A percentile compares a stretch with the other conserved stretches of the same genome.
Evolutionary conservation across 2,329 filamentous ascomycete species (phyloP).

Genomic region (Coniochaeta prunicola): DNA sequence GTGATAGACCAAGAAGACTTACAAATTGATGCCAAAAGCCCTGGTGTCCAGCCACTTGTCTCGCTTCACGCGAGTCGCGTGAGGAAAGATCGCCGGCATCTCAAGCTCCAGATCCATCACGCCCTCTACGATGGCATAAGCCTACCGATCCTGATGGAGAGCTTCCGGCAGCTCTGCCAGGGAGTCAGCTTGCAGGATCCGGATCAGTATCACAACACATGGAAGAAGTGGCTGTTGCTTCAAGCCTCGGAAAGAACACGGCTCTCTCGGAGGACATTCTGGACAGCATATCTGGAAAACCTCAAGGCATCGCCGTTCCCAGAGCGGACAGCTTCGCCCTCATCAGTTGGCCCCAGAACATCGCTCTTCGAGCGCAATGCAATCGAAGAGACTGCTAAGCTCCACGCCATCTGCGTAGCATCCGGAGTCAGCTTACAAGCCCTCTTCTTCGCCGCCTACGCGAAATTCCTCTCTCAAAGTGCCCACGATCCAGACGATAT

Average conservation of each 20-base stretch:
- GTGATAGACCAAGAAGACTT: background rate
- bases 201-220: slow-evolving; percentile 7
- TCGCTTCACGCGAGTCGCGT: slow-evolving; percentile 13
- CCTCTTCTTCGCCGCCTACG: slow-evolving; percentile 66
- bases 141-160: slow-evolving; percentile 53
- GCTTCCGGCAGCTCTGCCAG: slow-evolving; percentile 18
- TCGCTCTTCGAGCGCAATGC: slow-evolving; percentile 39
- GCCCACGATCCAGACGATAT: slow-evolving; percentile 27
- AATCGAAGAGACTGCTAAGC: slow-evolving; percentile 26
- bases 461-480: slow-evolving; percentile 31
- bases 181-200: background rate
- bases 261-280: slow-evolving; percentile 25
- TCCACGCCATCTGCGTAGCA: slow-evolving; percentile 31
- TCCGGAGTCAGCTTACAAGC: slow-evolving; percentile 63
- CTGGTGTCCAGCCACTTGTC: slow-evolving; percentile 14
- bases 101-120: slow-evolving; percentile 67
- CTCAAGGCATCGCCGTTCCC: slow-evolving; percentile 14
- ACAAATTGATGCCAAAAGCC: background rate
- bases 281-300: slow-evolving; percentile 30
- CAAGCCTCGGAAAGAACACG: slow-evolving; percentile 7
- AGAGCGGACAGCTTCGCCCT: slow-evolving; percentile 6
- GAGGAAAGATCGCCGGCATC: slow-evolving; percentile 13
- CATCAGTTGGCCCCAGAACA: background rate
- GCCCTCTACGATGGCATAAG: slow-evolving; percentile 84
- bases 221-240: slow-evolving; percentile 15